Conservation (phyloP, 805 yeast species). For the Starmerella khaoyaiensis region DNA sequence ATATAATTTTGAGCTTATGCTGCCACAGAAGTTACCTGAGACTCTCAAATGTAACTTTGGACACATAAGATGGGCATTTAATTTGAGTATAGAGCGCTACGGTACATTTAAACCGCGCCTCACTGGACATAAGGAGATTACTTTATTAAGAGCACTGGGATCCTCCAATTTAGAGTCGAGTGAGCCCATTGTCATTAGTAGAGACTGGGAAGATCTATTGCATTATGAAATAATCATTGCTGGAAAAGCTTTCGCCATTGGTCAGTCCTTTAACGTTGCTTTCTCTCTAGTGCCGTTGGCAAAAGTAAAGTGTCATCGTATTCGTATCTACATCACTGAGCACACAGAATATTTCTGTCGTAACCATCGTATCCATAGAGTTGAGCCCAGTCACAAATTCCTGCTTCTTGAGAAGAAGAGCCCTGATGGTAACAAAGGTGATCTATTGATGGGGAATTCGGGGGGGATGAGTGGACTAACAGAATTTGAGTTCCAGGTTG, state of each 20-base stretch:
- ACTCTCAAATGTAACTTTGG: constrained; percentile 70
- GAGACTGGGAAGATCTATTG: constrained; percentile 89
- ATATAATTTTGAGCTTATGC: constrained; percentile 80
- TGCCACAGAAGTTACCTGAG: constrained; percentile 76
- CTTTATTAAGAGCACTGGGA: constrained; percentile 60
- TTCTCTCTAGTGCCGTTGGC: constrained; percentile 77
- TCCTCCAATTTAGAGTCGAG: constrained; percentile 72
- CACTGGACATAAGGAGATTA: constrained; percentile 48
- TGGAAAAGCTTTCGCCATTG: constrained; percentile 74
- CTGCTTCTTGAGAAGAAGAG: constrained; percentile 56
- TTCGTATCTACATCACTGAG: constrained; percentile 76
- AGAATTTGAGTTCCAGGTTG: constrained; percentile 78
- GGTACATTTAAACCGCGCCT: constrained; percentile 81
- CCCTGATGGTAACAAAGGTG: constrained; percentile 23
- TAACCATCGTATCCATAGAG: constrained; percentile 74
- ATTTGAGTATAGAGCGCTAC: constrained; percentile 55
- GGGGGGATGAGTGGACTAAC: constrained; percentile 31
- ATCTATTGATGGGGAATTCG: constrained; percentile 22
- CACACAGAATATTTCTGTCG: constrained; percentile 81
- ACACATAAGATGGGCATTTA: constrained; percentile 53
- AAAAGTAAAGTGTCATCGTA: constrained; percentile 73
- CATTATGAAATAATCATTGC: constrained; percentile 85
- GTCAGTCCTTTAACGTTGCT: constrained; percentile 71
- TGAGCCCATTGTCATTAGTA: constrained; percentile 80
- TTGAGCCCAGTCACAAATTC: constrained; percentile 78